A percentile compares a stretch with the other conserved stretches of the same genome.
These are phyloP conservation scores for Ceriops decandra DNA, from an alignment of 345 rosid genomes.

Conservation along the genomic window DNA sequence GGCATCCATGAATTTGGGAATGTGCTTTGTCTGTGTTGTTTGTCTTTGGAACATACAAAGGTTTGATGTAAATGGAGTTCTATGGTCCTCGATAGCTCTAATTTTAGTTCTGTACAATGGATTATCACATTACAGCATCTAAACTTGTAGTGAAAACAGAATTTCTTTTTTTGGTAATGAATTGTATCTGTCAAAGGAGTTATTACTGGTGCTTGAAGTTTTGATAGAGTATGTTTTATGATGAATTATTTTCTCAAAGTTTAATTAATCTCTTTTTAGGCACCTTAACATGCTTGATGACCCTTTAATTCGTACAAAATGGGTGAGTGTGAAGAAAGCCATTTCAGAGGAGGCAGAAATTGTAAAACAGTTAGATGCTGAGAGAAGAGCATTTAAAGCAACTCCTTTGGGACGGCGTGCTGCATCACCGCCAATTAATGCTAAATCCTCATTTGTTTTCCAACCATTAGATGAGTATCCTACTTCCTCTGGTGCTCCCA, in stretches of 20 bases:
- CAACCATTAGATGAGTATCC: slow-evolving; percentile 98
- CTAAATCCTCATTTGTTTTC: slow-evolving; percentile 83
- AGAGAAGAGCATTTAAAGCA: slow-evolving; percentile 90
- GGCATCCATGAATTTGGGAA: too few species aligned
- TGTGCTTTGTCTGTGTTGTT: too few species aligned
- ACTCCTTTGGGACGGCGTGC: slow-evolving; percentile 64
- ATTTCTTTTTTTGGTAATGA: too few species aligned
- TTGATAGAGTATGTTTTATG: not conserved
- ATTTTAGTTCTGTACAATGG: too few species aligned
- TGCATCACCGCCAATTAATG: slow-evolving; percentile 78
- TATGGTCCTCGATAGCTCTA: too few species aligned
- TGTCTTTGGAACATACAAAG: too few species aligned
- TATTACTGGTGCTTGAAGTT: not conserved
- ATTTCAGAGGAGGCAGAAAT: slow-evolving; percentile 83
- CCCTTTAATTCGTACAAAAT: slow-evolving; percentile 74
- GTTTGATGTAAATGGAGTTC: too few species aligned
- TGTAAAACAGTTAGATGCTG: slow-evolving; percentile 89
- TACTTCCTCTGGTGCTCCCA: slow-evolving; percentile 71
- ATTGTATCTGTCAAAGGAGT: too few species aligned
- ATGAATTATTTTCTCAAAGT: not conserved
- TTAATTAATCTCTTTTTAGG: slow-evolving; percentile 32
- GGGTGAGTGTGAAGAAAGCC: slow-evolving; percentile 95
- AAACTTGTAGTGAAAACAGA: too few species aligned
- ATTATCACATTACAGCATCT: too few species aligned
- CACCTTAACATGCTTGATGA: slow-evolving; percentile 80